Conservation (phyloP, 306 rosid species). For the Benincasa hispida region DNA sequence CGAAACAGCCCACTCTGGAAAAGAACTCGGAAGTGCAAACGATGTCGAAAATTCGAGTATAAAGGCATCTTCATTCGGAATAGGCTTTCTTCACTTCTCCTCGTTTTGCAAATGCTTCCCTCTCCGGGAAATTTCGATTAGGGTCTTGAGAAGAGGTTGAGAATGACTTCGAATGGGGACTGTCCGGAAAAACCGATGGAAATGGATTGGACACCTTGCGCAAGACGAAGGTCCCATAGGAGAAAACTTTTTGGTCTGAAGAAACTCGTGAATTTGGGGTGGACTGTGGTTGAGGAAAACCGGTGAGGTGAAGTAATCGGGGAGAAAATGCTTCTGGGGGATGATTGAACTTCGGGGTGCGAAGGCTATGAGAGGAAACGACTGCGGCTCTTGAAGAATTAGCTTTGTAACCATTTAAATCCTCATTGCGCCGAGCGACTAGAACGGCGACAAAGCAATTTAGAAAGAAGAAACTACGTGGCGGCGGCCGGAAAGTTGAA, state of each 20-base stretch:
- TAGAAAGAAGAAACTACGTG: too few species aligned
- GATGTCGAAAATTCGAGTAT: constrained; percentile 43
- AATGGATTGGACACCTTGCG: constrained; percentile 25
- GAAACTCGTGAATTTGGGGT: constrained; percentile 9
- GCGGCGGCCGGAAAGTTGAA: too few species aligned
- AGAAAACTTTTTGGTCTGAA: constrained; percentile 10
- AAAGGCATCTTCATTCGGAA: constrained; percentile 37
- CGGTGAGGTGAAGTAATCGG: constrained; percentile 12
- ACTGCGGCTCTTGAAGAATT: constrained; percentile 22
- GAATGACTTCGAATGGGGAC: constrained; percentile 7
- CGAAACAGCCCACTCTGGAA: constrained; percentile 49
- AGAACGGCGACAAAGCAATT: too few species aligned
- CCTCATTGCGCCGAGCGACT: not conserved
- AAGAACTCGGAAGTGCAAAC: constrained; percentile 81
- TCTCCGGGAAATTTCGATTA: not conserved
- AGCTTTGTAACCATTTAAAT: constrained; percentile 10
- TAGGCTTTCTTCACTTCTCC: not conserved
- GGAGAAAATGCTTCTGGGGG: constrained; percentile 5
- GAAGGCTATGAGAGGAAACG: constrained; percentile 16
- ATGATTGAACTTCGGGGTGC: constrained; percentile 17
- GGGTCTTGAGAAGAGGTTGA: not conserved
- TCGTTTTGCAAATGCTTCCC: not conserved
- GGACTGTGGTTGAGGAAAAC: constrained; percentile 10
- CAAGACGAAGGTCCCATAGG: constrained; percentile 72
- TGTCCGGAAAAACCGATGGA: not conserved